A percentile compares a stretch with the other conserved stretches of the same genome.
Evolutionary conservation across 139 green algal genomes (phyloP).

Genomic region (Asterochloris sp.): DNA sequence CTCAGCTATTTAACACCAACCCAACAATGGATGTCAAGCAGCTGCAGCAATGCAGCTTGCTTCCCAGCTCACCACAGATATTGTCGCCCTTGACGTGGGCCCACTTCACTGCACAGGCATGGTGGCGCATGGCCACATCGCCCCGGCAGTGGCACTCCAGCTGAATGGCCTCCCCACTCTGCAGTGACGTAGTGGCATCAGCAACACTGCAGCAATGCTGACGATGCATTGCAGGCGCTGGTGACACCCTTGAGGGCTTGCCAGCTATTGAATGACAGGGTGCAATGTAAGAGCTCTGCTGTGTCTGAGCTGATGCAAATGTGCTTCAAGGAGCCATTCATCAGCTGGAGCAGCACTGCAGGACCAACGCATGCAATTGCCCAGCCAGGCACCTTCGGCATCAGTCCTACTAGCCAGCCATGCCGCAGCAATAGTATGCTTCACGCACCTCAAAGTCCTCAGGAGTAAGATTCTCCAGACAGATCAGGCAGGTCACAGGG

Average conservation of each 20-base stretch:
- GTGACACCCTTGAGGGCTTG: no score
- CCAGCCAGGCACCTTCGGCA: no score
- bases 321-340: no score
- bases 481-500: slow-evolving; percentile 68
- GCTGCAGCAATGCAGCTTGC: slow-evolving; percentile 23
- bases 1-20: no score
- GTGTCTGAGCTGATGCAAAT: no score
- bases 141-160: slow-evolving; percentile 75
- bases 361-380: no score
- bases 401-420: no score
- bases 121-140: slow-evolving; percentile 76
- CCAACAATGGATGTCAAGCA: slow-evolving; percentile 18
- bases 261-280: no score
- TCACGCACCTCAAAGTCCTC: slow-evolving; percentile 40
- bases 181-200: slow-evolving; percentile 18
- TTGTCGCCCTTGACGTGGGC: slow-evolving; percentile 58
- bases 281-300: no score
- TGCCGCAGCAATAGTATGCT: not conserved
- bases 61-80: not conserved
- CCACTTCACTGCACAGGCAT: slow-evolving; percentile 79
- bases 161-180: slow-evolving; percentile 62
- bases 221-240: no score
- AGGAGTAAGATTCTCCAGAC: slow-evolving; percentile 63
- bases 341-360: no score
- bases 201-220: no score